A percentile compares a stretch with the other conserved stretches of the same genome.
Conservation (phyloP, 208 protist species). For the Vickermania ingenoplastis region DNA sequence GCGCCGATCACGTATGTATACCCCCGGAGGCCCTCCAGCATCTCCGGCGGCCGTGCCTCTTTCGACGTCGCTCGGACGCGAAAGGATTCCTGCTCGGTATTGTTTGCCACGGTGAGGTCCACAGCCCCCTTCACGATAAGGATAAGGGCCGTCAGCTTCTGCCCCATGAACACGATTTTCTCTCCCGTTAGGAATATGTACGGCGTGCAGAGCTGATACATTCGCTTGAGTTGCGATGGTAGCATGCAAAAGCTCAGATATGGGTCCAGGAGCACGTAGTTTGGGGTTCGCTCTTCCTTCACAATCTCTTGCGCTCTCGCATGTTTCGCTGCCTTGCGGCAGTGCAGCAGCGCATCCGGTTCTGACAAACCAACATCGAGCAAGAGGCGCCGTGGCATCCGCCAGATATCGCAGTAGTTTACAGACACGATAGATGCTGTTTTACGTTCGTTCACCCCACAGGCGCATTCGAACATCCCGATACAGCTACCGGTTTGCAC, state of each 20-base stretch:
- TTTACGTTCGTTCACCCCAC: conserved; percentile 76
- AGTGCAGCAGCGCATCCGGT: conserved; percentile 70
- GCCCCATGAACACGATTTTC: conserved; percentile 54
- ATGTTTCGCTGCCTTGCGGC: conserved; percentile 48
- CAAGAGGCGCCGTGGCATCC: conserved; percentile 48
- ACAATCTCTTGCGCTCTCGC: conserved; percentile 43
- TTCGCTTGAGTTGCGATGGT: conserved; percentile 16
- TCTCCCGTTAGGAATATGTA: conserved; percentile 71
- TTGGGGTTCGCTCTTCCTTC: conserved; percentile 16
- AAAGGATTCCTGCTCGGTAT: conserved; percentile 28
- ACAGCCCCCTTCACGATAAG: conserved; percentile 56
- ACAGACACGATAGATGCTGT: conserved; percentile 53
- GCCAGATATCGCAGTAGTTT: conserved; percentile 86
- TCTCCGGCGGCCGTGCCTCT: background rate
- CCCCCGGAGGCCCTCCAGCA: background rate
- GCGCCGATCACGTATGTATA: conserved; percentile 56
- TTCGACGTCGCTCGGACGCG: conserved; percentile 6
- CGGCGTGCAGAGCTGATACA: conserved; percentile 54
- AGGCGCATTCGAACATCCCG: conserved; percentile 80
- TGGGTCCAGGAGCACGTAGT: conserved; percentile 38
- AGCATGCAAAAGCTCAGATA: conserved; percentile 63
- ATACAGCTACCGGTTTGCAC: conserved; percentile 65
- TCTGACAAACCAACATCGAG: conserved; percentile 80
- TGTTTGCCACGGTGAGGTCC: conserved; percentile 45
- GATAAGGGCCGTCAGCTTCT: conserved; percentile 43